phyloP scores from a whole-genome alignment of 768 basidiomycete genomes.

The Chlorophyllum brunneum region DNA sequence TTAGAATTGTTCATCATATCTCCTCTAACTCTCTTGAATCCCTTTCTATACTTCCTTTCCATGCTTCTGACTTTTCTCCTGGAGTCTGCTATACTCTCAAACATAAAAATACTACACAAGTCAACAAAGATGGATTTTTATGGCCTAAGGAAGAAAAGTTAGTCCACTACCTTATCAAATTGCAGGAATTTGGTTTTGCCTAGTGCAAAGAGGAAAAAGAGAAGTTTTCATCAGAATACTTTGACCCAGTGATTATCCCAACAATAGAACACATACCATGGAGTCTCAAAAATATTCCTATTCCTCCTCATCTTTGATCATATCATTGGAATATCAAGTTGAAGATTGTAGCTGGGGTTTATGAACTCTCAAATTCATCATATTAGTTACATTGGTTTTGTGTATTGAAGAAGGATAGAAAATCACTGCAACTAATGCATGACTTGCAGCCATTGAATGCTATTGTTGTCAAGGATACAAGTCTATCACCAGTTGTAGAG shows the following conservation, averaged over 20 bases:
- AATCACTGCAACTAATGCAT: slow-evolving; percentile 30
- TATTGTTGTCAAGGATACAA: slow-evolving; percentile 32
- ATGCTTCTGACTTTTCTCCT: slow-evolving; percentile 29
- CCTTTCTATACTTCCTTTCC: slow-evolving; percentile 22
- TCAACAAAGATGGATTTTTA: slow-evolving; percentile 19
- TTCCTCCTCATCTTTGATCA: slow-evolving; percentile 26
- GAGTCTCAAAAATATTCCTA: slow-evolving; percentile 27
- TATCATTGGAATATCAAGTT: slow-evolving; percentile 27
- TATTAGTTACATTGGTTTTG: slow-evolving; percentile 41
- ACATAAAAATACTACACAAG: slow-evolving; percentile 15
- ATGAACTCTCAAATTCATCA: slow-evolving; percentile 33
- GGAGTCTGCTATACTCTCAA: slow-evolving; percentile 19
- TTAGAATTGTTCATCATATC: slow-evolving; percentile 24
- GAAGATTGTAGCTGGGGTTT: slow-evolving; percentile 35
- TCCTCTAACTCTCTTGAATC: slow-evolving; percentile 23
- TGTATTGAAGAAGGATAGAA: slow-evolving; percentile 34
- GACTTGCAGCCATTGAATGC: slow-evolving; percentile 33
- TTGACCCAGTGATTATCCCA: slow-evolving; percentile 21
- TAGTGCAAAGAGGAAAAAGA: slow-evolving; percentile 27
- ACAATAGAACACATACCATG: slow-evolving; percentile 29
- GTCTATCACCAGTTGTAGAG: slow-evolving; percentile 28
- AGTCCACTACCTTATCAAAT: slow-evolving; percentile 24
- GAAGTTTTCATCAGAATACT: slow-evolving; percentile 21
- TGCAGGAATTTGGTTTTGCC: slow-evolving; percentile 32
- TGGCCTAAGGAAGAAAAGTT: slow-evolving; percentile 32